phyloP scores from a whole-genome alignment of 768 basidiomycete species.

The Dendrothele bispora region DNA sequence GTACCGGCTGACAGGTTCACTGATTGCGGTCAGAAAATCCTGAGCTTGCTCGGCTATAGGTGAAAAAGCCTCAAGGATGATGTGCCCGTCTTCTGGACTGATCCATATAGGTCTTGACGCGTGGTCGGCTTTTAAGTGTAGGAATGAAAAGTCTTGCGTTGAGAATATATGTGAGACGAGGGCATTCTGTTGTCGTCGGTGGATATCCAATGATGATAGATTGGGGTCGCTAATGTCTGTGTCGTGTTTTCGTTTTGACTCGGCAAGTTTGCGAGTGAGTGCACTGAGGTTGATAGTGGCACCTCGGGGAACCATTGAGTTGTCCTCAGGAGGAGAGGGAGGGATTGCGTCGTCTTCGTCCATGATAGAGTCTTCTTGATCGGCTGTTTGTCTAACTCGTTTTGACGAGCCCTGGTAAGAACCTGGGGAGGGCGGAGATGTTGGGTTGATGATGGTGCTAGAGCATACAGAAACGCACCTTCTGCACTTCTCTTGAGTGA shows the following conservation, averaged over 20 bases:
- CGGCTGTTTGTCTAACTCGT: slow-evolving; percentile 41
- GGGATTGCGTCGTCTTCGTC: slow-evolving; percentile 58
- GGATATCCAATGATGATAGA: slow-evolving; percentile 57
- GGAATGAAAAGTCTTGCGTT: slow-evolving; percentile 83
- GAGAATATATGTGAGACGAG: slow-evolving; percentile 83
- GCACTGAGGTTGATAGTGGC: slow-evolving; percentile 90
- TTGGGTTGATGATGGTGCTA: no score
- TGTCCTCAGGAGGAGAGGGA: slow-evolving; percentile 39
- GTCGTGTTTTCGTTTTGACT: slow-evolving; percentile 52
- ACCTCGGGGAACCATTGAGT: slow-evolving; percentile 58
- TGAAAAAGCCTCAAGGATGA: slow-evolving; percentile 97
- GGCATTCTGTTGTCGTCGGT: slow-evolving; percentile 71
- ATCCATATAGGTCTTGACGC: slow-evolving; percentile 94
- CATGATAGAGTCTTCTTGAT: slow-evolving; percentile 58
- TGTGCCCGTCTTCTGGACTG: slow-evolving; percentile 85
- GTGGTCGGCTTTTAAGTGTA: slow-evolving; percentile 90
- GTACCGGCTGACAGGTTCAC: slow-evolving; percentile 97
- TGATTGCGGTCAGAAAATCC: slow-evolving; percentile 96
- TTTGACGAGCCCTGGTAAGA: no score
- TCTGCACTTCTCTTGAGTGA: no score
- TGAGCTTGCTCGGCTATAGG: slow-evolving; percentile 98
- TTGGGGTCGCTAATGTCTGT: slow-evolving; percentile 30
- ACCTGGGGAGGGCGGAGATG: no score
- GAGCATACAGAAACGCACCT: no score
- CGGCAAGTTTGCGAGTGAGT: slow-evolving; percentile 74